Conservation (phyloP, 371 early-diverging fungal species). For the Syncephalastrum sp. region DNA sequence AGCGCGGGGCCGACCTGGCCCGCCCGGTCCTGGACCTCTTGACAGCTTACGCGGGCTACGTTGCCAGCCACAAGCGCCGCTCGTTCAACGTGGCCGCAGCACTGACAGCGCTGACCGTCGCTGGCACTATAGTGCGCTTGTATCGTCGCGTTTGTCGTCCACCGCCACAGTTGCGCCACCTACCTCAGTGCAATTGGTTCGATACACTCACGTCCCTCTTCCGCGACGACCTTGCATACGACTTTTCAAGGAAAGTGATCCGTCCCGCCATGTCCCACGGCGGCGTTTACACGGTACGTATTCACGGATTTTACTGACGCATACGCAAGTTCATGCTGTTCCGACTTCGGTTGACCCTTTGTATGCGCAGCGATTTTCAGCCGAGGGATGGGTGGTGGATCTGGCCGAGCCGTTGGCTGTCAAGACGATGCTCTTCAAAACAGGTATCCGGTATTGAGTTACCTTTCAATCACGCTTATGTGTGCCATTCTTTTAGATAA, state of each 20-base stretch:
- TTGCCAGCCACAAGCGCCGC: not conserved
- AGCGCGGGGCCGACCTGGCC: no score
- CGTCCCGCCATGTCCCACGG: constrained; percentile 1
- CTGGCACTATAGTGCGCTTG: not conserved
- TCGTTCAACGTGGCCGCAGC: constrained; percentile 1
- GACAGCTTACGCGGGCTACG: no score
- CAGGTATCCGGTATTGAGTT: constrained; percentile 9
- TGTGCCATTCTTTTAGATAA: constrained; percentile 8
- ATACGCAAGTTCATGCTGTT: not conserved
- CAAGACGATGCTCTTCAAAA: constrained; percentile 20
- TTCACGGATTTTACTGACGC: no score
- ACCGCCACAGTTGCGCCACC: constrained; percentile 10
- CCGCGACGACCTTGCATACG: constrained; percentile 4
- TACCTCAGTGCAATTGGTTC: constrained; percentile 10
- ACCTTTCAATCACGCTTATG: not conserved
- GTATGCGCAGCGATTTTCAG: constrained; percentile 1
- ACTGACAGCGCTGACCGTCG: not conserved
- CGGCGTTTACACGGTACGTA: constrained; percentile 13
- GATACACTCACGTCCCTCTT: constrained; percentile 7
- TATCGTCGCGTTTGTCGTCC: constrained; percentile 3
- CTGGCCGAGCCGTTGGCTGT: constrained; percentile 22
- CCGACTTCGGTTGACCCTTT: not conserved
- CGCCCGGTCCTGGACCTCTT: no score
- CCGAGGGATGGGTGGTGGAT: constrained; percentile 15
- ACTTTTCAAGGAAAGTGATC: constrained; percentile 10